Base-by-base conservation (phyloP, 768 basidiomycete genomes). In the Pisolithus albus region DNA sequence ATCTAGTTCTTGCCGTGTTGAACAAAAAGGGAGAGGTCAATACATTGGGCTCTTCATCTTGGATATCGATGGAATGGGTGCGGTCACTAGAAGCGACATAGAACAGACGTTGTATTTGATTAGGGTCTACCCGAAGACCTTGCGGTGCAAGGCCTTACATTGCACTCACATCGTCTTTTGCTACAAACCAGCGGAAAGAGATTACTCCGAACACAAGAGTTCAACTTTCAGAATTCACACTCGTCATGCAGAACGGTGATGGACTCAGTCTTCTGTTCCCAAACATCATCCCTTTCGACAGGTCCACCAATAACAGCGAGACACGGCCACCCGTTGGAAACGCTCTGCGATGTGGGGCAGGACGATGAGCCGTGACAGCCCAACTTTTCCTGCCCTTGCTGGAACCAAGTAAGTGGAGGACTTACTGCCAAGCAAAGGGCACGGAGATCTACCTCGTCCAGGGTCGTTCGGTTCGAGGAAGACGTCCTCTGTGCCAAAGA, bases 391-490 rank as follows among this genome's bases (percentile, higher is more conserved):
- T 8, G 54, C 56, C n/a, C n/a, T n/a, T n/a, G n/a, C n/a, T n/a
- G n/a, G n/a, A n/a, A n/a, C n/a, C 10, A 4, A 23, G 21, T 23
- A 23, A 23, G 2, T 23, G 1, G 59, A 66, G 5, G 56, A 70
- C 9, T 63, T 82, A 42, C 79, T 78, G 3, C 65, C 70, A 9
- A 81, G 79, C 58, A 59, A 61, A 2, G 63, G 66, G 47, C 80
- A 78, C 54, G 66, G 68, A 5, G 60, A 63, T 9, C 67, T 82
- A 13, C 66, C 71, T 1, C 68, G 80, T 19, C 79, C 80, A 6
- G 79, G 4, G 78, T 82, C 5, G 78, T 82, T 1, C 82, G 80
- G 80, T 84, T 83, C 55, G 77, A 75, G 3, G 80, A 82, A 57
- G 56, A 18, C 34, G 73, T 75, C 1, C 55, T 64, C 10, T 58